A percentile compares a stretch with the other conserved stretches of the same genome.
phyloP scores from a whole-genome alignment of 805 yeast genomes.

The Kluyveromyces nonfermentans region DNA sequence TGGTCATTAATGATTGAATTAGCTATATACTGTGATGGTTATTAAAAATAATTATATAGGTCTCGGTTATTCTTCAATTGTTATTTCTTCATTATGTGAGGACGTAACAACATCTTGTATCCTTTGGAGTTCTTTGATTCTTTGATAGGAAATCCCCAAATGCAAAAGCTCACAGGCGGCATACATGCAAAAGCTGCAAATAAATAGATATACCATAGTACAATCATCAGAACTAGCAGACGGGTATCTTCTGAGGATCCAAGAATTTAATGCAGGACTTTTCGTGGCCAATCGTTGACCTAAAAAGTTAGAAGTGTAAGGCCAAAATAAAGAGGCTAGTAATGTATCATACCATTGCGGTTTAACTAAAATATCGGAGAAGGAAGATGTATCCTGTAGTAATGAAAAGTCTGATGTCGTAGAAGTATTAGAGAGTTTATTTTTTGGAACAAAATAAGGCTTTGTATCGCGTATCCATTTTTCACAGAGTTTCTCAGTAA shows the following conservation, averaged over 20 bases:
- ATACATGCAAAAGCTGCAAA: constrained; percentile 19
- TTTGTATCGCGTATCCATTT: constrained; percentile 6
- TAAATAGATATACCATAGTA: constrained; percentile 17
- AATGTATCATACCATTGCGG: constrained; percentile 13
- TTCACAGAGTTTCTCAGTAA: constrained; percentile 8
- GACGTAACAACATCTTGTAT: constrained; percentile 7
- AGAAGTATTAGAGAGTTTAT: background rate
- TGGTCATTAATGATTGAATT: too few species aligned
- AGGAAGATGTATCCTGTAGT: background rate
- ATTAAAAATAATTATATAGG: too few species aligned
- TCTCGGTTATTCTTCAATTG: background rate
- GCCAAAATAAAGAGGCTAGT: constrained; percentile 16
- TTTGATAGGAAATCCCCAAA: constrained; percentile 10
- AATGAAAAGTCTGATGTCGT: background rate
- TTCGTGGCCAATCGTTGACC: constrained; percentile 6
- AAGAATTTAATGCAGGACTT: background rate
- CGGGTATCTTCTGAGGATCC: background rate
- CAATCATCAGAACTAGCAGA: constrained; percentile 12
- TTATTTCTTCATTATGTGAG: background rate
- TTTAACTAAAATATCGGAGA: constrained; percentile 9
- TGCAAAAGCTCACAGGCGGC: constrained; percentile 11
- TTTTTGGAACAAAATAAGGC: constrained; percentile 10
- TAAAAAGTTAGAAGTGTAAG: constrained; percentile 10
- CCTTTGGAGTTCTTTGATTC: constrained; percentile 15
- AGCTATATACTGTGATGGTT: too few species aligned